Evolutionary conservation across 139 green algal species (phyloP).

Genomic region (Tetradesmus obliquus): DNA sequence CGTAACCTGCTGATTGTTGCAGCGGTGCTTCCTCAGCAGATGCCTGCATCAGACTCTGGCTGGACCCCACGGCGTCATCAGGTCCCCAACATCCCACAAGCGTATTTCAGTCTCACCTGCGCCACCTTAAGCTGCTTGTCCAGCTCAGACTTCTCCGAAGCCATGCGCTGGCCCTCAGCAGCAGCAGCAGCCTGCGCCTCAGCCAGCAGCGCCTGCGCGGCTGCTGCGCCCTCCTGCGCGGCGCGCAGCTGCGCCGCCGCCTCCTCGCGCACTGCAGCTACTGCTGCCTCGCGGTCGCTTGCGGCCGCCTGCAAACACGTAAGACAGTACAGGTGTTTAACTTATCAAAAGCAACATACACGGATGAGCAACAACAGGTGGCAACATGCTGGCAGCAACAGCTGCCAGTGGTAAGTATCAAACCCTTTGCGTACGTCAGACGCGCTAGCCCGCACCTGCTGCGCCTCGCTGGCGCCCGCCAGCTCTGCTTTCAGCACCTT

Average conservation of each 20-base stretch:
- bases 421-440: too few species aligned
- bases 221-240: slow-evolving; percentile 22
- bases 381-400: not conserved
- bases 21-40: too few species aligned
- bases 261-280: slow-evolving; percentile 27
- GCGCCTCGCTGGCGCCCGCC: not conserved
- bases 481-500: slow-evolving; percentile 44
- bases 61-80: too few species aligned
- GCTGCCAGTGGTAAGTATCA: not conserved
- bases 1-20: too few species aligned
- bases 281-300: not conserved
- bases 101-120: slow-evolving; percentile 27
- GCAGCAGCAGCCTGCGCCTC: slow-evolving; percentile 20
- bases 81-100: not conserved
- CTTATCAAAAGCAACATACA: too few species aligned
- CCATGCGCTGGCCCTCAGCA: not conserved
- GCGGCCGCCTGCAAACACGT: not conserved
- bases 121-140: slow-evolving; percentile 61
- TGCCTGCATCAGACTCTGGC: too few species aligned
- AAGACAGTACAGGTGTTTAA: too few species aligned
- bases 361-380: too few species aligned
- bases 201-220: slow-evolving; percentile 14
- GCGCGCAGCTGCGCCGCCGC: not conserved
- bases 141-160: slow-evolving; percentile 50
- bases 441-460: not conserved